These are phyloP conservation scores for Colletotrichum plurivorum DNA, from an alignment of 2,329 filamentous ascomycete genomes.

Conservation along the genomic window DNA sequence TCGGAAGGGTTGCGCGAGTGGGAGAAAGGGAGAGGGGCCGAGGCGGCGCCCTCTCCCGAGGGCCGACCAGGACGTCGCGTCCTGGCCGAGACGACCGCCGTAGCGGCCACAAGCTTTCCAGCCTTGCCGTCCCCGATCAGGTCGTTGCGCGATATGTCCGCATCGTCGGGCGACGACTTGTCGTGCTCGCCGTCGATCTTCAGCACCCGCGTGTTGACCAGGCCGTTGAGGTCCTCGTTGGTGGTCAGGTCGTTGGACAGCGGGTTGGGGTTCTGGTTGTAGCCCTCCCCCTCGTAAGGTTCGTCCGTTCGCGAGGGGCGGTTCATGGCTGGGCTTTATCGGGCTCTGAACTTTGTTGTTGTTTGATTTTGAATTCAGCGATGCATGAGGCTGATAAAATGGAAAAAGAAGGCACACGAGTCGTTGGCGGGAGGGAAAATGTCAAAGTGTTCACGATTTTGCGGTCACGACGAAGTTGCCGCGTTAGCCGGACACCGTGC, in stretches of 20 bases:
- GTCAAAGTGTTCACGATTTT: background rate
- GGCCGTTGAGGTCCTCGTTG: constrained; percentile 59
- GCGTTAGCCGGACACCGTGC: constrained; percentile 13
- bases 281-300: constrained; percentile 47
- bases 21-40: constrained; percentile 34
- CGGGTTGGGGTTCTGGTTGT: constrained; percentile 63
- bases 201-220: constrained; percentile 51
- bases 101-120: background rate
- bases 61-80: constrained; percentile 30
- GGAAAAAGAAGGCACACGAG: background rate
- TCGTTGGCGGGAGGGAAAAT: background rate
- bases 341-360: background rate
- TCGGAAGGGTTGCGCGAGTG: constrained; percentile 8
- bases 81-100: constrained; percentile 27
- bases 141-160: background rate
- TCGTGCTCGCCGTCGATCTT: constrained; percentile 5
- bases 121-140: constrained; percentile 1
- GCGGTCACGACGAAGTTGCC: constrained; percentile 3
- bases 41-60: constrained; percentile 33
- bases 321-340: constrained; percentile 30
- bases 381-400: background rate
- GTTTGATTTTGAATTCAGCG: background rate
- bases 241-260: constrained; percentile 64
- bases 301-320: constrained; percentile 42
- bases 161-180: constrained; percentile 10